A percentile compares a stretch with the other conserved stretches of the same genome.
These are phyloP conservation scores for Microcera coccophila DNA, from an alignment of 2,329 filamentous ascomycete genomes.

Conservation along the genomic window DNA sequence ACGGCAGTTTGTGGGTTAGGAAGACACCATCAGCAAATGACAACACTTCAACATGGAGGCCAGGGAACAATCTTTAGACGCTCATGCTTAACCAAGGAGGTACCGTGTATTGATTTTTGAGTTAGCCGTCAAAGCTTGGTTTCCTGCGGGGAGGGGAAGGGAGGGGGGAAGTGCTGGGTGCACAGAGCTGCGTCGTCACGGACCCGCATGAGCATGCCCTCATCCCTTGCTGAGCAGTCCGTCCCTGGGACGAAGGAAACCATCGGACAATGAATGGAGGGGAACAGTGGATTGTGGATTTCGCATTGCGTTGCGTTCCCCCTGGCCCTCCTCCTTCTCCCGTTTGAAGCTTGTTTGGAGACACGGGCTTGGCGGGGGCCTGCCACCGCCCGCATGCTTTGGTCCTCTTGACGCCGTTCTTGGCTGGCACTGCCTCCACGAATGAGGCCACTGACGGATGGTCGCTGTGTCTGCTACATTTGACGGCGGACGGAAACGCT, in stretches of 20 bases:
- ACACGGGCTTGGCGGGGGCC: conserved; percentile 13
- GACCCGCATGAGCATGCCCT: conserved; percentile 22
- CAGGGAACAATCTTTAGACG: conserved; percentile 24
- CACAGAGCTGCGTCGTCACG: conserved; percentile 20
- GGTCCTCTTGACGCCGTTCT: conserved; percentile 20
- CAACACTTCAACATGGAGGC: conserved; percentile 20
- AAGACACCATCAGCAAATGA: conserved; percentile 22
- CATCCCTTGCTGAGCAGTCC: too few species aligned
- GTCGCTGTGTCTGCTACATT: too few species aligned
- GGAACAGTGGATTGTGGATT: background rate
- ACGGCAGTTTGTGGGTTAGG: conserved; percentile 19
- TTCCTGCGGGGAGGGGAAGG: conserved; percentile 19
- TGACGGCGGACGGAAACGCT: too few species aligned
- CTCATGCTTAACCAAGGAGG: conserved; percentile 22
- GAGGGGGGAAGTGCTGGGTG: conserved; percentile 15
- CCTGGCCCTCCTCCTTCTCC: conserved; percentile 11
- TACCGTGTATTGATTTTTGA: conserved; percentile 24
- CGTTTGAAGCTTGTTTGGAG: conserved; percentile 29
- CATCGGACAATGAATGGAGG: conserved; percentile 1
- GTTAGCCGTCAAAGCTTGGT: conserved; percentile 24
- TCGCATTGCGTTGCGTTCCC: background rate
- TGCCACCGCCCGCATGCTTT: conserved; percentile 16
- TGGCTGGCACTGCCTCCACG: conserved; percentile 26
- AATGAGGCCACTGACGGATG: conserved; percentile 27
- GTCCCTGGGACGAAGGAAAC: conserved; percentile 2